Conservation (phyloP, 2,329 filamentous ascomycete species). For the Truncatella angustata region DNA sequence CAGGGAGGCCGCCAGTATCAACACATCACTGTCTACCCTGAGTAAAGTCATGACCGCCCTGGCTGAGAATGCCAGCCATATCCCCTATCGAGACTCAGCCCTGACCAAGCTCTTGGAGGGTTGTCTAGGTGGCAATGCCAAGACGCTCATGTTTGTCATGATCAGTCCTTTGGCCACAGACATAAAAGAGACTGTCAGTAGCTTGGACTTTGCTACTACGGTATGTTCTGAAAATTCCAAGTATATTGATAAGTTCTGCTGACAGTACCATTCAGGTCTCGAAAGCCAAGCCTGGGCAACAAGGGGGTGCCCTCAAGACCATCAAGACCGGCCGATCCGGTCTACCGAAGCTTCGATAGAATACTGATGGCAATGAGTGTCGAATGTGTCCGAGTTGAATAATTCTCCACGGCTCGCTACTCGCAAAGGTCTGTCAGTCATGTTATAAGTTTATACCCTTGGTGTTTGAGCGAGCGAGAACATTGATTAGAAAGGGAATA, state of each 20-base stretch:
- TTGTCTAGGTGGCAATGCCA: constrained; percentile 20
- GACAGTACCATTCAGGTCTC: constrained; percentile 10
- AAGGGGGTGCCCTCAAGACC: constrained; percentile 10
- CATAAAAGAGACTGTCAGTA: constrained; percentile 15
- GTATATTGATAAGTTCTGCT: background rate
- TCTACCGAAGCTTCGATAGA: constrained; percentile 3
- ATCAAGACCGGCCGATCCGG: constrained; percentile 10
- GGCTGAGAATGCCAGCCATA: constrained; percentile 11
- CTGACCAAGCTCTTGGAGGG: constrained; percentile 22
- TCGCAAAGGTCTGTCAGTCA: too few relatives aligned
- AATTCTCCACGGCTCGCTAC: too few relatives aligned
- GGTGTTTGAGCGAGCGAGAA: constrained; percentile 1
- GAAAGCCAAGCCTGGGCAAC: constrained; percentile 13
- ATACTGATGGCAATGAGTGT: too few relatives aligned
- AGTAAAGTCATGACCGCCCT: constrained; percentile 16
- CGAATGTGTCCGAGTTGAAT: background rate
- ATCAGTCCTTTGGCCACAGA: constrained; percentile 20
- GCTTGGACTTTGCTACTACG: constrained; percentile 15
- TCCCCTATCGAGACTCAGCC: constrained; percentile 14
- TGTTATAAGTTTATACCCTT: too few relatives aligned
- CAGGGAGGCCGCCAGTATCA: constrained; percentile 21
- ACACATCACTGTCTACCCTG: constrained; percentile 18
- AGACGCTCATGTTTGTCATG: constrained; percentile 29
- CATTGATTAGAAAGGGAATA: constrained; percentile 8
- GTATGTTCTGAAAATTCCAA: too few relatives aligned